Conservation (phyloP, 2,329 filamentous ascomycete genomes). For the Metarhizium humberi region DNA sequence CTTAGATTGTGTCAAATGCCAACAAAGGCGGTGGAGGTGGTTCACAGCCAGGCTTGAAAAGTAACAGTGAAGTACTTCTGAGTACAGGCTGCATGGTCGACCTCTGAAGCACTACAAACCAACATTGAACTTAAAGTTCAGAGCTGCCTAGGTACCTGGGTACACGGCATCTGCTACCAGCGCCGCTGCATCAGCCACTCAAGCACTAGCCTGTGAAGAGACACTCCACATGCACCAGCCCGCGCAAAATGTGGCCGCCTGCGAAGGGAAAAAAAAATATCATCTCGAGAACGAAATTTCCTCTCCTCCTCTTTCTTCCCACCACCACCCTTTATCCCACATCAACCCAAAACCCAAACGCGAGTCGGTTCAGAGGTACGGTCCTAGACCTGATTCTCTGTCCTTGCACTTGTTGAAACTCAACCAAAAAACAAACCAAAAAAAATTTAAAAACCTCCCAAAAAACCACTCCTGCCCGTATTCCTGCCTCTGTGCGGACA, state of each 20-base stretch:
- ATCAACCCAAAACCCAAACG: constrained; percentile 32
- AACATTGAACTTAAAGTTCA: background rate
- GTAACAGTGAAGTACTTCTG: background rate
- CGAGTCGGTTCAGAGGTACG: constrained; percentile 47
- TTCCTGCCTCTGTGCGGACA: constrained; percentile 20
- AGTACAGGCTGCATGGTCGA: no score
- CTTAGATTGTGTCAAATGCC: no score
- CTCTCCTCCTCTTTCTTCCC: constrained; percentile 32
- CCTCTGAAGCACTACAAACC: background rate
- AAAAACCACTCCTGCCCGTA: constrained; percentile 45
- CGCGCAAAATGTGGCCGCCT: constrained; percentile 6
- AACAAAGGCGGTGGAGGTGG: background rate
- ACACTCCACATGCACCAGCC: constrained; percentile 11
- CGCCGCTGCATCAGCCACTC: background rate
- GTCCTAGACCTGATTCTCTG: constrained; percentile 50
- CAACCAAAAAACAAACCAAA: constrained; percentile 42
- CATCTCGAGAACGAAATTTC: constrained; percentile 25
- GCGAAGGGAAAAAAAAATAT: constrained; percentile 23
- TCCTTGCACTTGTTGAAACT: constrained; percentile 45
- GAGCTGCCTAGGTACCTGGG: background rate
- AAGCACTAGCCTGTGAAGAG: constrained; percentile 4
- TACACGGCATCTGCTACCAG: background rate
- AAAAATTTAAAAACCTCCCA: constrained; percentile 51
- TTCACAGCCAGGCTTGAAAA: background rate
- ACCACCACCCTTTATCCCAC: constrained; percentile 40